Evolutionary conservation across 1,139 yeast genomes (phyloP).

Genomic region (Tardiomyces blankii): DNA sequence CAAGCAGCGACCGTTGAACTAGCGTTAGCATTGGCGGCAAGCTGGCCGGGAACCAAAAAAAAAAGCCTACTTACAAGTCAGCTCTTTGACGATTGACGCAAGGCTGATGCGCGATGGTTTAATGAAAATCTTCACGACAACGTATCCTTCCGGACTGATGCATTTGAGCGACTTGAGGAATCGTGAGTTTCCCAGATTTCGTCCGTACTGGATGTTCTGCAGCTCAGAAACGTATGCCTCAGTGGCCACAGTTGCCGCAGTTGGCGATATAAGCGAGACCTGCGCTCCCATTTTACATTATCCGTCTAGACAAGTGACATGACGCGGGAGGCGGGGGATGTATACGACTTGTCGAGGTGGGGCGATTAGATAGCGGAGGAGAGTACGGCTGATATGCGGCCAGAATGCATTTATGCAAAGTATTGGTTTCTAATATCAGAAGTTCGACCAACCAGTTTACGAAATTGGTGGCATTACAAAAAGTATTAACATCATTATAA

Average conservation of each 20-base stretch:
- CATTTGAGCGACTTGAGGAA: conserved; percentile 83
- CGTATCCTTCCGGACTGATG: conserved; percentile 40
- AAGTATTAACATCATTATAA: too few species aligned
- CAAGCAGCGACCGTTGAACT: conserved; percentile 4
- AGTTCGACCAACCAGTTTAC: too few species aligned
- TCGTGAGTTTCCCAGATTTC: conserved; percentile 52
- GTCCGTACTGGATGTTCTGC: conserved; percentile 60
- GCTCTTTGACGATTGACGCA: background rate
- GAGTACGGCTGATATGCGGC: too few species aligned
- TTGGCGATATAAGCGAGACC: conserved; percentile 74
- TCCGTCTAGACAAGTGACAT: too few species aligned
- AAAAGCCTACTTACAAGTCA: background rate
- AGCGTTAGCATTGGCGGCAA: conserved; percentile 7
- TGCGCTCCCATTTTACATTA: conserved; percentile 62
- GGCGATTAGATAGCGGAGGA: too few species aligned
- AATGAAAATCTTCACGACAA: conserved; percentile 66
- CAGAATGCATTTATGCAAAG: too few species aligned
- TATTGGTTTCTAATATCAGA: too few species aligned
- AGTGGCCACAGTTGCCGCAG: conserved; percentile 84
- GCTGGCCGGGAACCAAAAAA: background rate
- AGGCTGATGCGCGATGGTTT: conserved; percentile 48
- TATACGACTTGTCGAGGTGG: too few species aligned
- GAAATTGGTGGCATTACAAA: too few species aligned
- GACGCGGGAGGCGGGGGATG: too few species aligned
- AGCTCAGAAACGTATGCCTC: conserved; percentile 82